phyloP scores from a whole-genome alignment of 345 rosid genomes.

The Euphorbia lathyris region DNA sequence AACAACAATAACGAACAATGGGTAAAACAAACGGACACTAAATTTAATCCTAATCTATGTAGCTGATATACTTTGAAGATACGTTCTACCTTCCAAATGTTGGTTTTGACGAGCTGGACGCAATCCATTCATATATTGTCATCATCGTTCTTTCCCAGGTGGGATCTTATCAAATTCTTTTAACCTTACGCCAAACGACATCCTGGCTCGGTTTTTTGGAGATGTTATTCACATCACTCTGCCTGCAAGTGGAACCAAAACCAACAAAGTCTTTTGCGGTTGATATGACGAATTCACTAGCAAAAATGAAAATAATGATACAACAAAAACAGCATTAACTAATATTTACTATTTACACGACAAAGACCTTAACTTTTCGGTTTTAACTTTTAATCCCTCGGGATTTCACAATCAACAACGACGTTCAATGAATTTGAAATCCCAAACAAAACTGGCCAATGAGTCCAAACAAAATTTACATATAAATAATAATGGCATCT shows the following conservation, averaged over 20 bases:
- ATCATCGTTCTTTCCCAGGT: not conserved
- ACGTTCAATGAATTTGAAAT: not conserved
- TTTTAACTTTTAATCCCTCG: not conserved
- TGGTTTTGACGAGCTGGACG: too few relatives aligned
- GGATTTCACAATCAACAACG: too few relatives aligned
- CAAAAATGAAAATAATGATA: not conserved
- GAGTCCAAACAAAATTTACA: not conserved
- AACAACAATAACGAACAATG: too few relatives aligned
- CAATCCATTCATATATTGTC: too few relatives aligned
- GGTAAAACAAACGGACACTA: too few relatives aligned
- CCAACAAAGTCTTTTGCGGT: not conserved
- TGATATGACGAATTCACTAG: not conserved
- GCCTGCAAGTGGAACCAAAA: not conserved
- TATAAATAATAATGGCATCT: not conserved
- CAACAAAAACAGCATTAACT: not conserved
- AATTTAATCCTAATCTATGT: too few relatives aligned
- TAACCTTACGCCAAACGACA: conserved; percentile 9
- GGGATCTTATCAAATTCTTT: not conserved
- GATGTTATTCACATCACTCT: not conserved
- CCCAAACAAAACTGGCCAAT: not conserved
- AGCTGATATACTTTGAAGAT: too few relatives aligned
- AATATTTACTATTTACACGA: not conserved
- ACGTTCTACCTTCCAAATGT: too few relatives aligned
- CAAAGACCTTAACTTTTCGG: not conserved
- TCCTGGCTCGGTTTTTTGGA: not conserved